phyloP scores from a whole-genome alignment of 2,329 filamentous ascomycete genomes.

The Pseudofabraea citricarpa region DNA sequence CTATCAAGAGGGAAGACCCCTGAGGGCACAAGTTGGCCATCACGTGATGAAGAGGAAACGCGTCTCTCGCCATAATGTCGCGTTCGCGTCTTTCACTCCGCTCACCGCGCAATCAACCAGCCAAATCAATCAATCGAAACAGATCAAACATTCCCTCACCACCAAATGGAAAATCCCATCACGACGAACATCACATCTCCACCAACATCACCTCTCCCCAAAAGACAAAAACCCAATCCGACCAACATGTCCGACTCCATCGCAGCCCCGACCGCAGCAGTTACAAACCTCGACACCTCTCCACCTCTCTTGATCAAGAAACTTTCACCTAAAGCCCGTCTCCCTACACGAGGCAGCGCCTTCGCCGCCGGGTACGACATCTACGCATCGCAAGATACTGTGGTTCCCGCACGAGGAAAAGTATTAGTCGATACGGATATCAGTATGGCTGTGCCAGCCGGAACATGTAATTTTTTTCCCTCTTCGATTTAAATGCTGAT shows the following conservation, averaged over 20 bases:
- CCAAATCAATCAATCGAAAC: too few relatives aligned
- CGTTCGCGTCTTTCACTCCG: too few relatives aligned
- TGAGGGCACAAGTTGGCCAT: too few relatives aligned
- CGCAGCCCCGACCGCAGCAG: slow-evolving; percentile 8
- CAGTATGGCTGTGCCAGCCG: slow-evolving; percentile 81
- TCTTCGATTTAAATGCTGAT: slow-evolving; percentile 3
- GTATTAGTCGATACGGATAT: slow-evolving; percentile 87
- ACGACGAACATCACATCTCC: slow-evolving; percentile 15
- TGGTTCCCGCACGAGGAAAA: slow-evolving; percentile 78
- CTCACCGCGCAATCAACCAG: too few relatives aligned
- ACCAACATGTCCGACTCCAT: neutral
- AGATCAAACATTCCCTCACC: too few relatives aligned
- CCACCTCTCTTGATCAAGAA: slow-evolving; percentile 63
- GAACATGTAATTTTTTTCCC: slow-evolving; percentile 62
- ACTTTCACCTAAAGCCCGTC: slow-evolving; percentile 70
- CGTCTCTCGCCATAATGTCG: too few relatives aligned
- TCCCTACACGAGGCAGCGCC: slow-evolving; percentile 83
- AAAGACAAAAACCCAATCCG: slow-evolving; percentile 24
- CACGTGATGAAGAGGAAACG: too few relatives aligned
- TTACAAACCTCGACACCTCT: slow-evolving; percentile 11
- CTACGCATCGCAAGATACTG: slow-evolving; percentile 71
- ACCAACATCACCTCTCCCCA: slow-evolving; percentile 23
- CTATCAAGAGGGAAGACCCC: too few relatives aligned
- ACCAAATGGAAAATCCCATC: neutral
- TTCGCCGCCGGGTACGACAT: slow-evolving; percentile 93